These are phyloP conservation scores for Phanerodontia chrysosporium DNA, from an alignment of 768 basidiomycete species.

Conservation along the genomic window DNA sequence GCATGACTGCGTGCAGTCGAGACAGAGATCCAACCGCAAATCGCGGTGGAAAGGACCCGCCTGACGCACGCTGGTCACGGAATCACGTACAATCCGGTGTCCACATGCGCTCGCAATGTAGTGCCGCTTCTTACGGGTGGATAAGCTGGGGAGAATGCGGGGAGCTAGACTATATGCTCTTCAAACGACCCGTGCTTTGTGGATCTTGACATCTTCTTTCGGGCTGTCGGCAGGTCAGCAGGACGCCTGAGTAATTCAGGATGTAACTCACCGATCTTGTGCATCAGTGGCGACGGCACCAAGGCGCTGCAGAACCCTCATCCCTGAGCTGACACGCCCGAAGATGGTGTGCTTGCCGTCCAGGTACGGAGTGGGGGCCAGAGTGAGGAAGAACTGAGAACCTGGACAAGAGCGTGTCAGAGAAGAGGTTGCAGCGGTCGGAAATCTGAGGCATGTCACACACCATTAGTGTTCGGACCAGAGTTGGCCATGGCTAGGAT, in stretches of 20 bases:
- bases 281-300: conserved; percentile 88
- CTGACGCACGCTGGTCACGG: not conserved
- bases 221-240: conserved; percentile 29
- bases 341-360: conserved; percentile 88
- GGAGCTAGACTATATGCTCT: not conserved
- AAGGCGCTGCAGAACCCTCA: conserved; percentile 87
- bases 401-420: conserved; percentile 39
- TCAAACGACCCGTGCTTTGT: conserved; percentile 56
- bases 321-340: conserved; percentile 86
- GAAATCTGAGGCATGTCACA: not conserved
- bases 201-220: conserved; percentile 86
- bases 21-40: conserved; percentile 8
- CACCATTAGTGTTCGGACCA: conserved; percentile 87
- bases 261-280: conserved; percentile 71
- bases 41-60: not conserved
- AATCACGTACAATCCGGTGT: not conserved
- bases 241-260: not conserved
- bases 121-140: not conserved
- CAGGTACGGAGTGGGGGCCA: conserved; percentile 77
- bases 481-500: conserved; percentile 98
- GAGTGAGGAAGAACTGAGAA: conserved; percentile 92
- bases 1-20: not conserved
- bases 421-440: not conserved
- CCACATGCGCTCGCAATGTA: not conserved
- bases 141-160: not conserved